phyloP scores from a whole-genome alignment of 1,284 basidiomycete species.

The Puccinia coronata region DNA sequence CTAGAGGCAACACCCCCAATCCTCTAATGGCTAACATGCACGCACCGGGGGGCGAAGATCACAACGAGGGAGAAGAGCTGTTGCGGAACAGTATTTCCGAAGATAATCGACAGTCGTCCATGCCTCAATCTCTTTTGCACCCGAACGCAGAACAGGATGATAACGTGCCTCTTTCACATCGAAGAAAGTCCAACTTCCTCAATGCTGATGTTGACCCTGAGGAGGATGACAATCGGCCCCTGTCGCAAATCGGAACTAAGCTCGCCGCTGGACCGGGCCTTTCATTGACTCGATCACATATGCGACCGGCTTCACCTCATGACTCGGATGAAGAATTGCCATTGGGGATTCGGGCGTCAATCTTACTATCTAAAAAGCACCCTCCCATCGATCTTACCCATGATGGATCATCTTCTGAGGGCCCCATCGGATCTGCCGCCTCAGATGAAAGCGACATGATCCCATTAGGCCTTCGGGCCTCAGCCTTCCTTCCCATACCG shows the following conservation, averaged over 20 bases:
- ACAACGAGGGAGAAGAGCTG: constrained; percentile 6
- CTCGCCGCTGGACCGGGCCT: background rate
- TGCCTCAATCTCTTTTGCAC: background rate
- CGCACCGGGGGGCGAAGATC: constrained; percentile 14
- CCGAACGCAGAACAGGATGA: constrained; percentile 25
- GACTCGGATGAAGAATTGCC: constrained; percentile 46
- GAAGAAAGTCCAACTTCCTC: constrained; percentile 26
- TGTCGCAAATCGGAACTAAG: constrained; percentile 28
- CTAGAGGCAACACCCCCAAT: constrained; percentile 8
- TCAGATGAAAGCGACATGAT: constrained; percentile 44
- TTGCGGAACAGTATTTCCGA: background rate
- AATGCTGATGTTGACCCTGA: background rate
- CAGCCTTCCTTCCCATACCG: background rate
- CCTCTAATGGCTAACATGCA: background rate
- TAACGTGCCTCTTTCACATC: constrained; percentile 44
- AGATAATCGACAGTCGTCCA: background rate
- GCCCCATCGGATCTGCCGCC: constrained; percentile 22
- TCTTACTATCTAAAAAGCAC: constrained; percentile 37
- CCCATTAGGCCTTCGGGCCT: constrained; percentile 40
- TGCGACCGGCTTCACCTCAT: constrained; percentile 32
- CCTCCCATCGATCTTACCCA: constrained; percentile 47
- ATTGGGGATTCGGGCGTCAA: constrained; percentile 40
- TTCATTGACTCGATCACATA: background rate
- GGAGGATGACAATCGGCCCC: constrained; percentile 41
- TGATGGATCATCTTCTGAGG: constrained; percentile 30